phyloP scores from a whole-genome alignment of 345 rosid genomes.

The Orychophragmus violaceus region DNA sequence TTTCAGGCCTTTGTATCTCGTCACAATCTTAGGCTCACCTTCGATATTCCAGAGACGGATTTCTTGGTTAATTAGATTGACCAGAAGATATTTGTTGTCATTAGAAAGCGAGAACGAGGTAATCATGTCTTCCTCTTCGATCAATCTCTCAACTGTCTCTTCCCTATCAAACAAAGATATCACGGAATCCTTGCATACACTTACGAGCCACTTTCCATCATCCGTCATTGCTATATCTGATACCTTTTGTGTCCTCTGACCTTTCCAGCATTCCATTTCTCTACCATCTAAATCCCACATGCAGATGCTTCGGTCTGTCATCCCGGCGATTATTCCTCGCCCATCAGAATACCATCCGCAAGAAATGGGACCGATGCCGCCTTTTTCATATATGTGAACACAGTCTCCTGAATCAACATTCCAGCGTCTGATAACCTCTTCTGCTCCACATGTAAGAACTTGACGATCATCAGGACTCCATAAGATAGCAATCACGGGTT shows the following conservation, averaged over 20 bases:
- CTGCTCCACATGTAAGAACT: conserved; percentile 61
- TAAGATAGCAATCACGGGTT: conserved; percentile 45
- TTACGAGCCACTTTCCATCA: conserved; percentile 61
- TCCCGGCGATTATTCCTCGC: conserved; percentile 44
- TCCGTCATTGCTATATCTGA: conserved; percentile 62
- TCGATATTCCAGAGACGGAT: conserved; percentile 68
- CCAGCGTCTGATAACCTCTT: conserved; percentile 59
- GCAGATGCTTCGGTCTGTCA: conserved; percentile 55
- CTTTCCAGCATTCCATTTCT: conserved; percentile 65
- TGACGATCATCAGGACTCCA: conserved; percentile 66
- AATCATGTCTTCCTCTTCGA: conserved; percentile 55
- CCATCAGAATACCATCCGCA: conserved; percentile 67
- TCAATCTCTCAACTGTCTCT: conserved; percentile 42
- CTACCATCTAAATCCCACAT: conserved; percentile 65
- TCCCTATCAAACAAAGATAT: conserved; percentile 56
- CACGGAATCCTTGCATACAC: conserved; percentile 46
- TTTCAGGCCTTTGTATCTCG: conserved; percentile 57
- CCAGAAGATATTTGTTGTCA: conserved; percentile 50
- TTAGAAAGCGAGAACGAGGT: conserved; percentile 64
- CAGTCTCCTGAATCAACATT: conserved; percentile 54
- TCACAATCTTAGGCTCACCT: conserved; percentile 43
- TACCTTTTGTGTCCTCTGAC: conserved; percentile 46
- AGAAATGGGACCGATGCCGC: conserved; percentile 47
- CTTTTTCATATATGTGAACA: conserved; percentile 47
- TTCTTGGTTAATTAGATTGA: conserved; percentile 60